Conservation (phyloP, 1,139 yeast genomes). For the Candida gigantensis region DNA sequence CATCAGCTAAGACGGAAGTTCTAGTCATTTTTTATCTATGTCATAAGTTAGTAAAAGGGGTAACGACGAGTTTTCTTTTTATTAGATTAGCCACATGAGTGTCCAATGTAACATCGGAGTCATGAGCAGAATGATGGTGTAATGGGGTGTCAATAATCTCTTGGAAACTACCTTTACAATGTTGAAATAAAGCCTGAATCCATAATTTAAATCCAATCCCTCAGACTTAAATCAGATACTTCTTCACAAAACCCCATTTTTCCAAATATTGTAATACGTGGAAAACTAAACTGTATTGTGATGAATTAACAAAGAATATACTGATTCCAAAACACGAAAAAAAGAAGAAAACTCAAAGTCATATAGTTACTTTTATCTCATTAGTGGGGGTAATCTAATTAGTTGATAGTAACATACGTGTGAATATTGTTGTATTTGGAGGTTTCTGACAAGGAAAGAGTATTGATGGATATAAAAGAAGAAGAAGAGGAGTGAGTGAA, state of each 20-base stretch:
- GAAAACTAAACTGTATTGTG: constrained; percentile 3
- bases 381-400: background rate
- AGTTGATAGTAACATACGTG: background rate
- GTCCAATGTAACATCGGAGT: constrained; percentile 33
- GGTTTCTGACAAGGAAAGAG: no score
- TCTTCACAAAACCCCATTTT: no score
- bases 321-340: constrained; percentile 11
- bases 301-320: constrained; percentile 10
- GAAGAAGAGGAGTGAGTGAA: background rate
- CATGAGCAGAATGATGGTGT: constrained; percentile 28
- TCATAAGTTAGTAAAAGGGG: constrained; percentile 14
- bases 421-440: no score
- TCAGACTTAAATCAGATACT: constrained; percentile 1
- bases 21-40: constrained; percentile 72
- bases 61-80: constrained; percentile 4
- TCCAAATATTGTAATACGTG: no score
- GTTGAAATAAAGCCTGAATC: constrained; percentile 17
- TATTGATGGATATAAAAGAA: background rate
- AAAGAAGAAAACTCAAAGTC: constrained; percentile 8
- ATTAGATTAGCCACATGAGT: constrained; percentile 35
- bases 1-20: constrained; percentile 98
- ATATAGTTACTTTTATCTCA: background rate
- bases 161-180: constrained; percentile 7
- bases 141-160: constrained; percentile 33
- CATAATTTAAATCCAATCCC: constrained; percentile 7